These are phyloP conservation scores for Candida ovalis DNA, from an alignment of 805 yeast genomes.

Conservation along the genomic window DNA sequence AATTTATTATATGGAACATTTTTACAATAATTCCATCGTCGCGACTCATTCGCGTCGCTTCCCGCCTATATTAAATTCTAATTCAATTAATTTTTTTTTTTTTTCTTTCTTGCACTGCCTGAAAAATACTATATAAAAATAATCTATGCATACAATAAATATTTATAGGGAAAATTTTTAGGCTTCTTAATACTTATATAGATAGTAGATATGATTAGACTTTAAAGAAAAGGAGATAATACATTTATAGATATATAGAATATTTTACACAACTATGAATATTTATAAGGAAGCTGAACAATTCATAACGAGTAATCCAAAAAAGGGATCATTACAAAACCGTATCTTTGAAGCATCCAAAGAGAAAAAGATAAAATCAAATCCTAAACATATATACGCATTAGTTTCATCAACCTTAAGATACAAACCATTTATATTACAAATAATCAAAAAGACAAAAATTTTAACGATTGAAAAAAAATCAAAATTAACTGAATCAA, in stretches of 20 bases:
- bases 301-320: slow-evolving; percentile 36
- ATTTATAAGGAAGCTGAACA: slow-evolving; percentile 41
- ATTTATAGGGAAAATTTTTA: slow-evolving; percentile 8
- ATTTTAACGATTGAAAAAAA: slow-evolving; percentile 52
- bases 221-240: background rate
- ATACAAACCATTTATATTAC: slow-evolving; percentile 59
- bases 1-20: too few species aligned
- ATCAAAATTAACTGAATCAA: slow-evolving; percentile 43
- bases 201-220: background rate
- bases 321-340: slow-evolving; percentile 52
- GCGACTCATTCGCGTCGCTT: too few species aligned
- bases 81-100: too few species aligned
- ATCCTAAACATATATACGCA: slow-evolving; percentile 87
- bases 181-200: too few species aligned
- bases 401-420: slow-evolving; percentile 73
- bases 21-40: too few species aligned
- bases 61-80: too few species aligned
- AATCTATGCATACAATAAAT: too few species aligned
- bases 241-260: too few species aligned
- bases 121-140: too few species aligned
- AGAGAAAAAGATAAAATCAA: slow-evolving; percentile 45
- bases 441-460: slow-evolving; percentile 63
- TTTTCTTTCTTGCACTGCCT: slow-evolving; percentile 18
- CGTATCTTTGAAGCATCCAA: slow-evolving; percentile 49
- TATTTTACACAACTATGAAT: slow-evolving; percentile 26